Evolutionary conservation across 2,329 filamentous ascomycete species (phyloP).

Genomic region (Aspergillus fumigatus): DNA sequence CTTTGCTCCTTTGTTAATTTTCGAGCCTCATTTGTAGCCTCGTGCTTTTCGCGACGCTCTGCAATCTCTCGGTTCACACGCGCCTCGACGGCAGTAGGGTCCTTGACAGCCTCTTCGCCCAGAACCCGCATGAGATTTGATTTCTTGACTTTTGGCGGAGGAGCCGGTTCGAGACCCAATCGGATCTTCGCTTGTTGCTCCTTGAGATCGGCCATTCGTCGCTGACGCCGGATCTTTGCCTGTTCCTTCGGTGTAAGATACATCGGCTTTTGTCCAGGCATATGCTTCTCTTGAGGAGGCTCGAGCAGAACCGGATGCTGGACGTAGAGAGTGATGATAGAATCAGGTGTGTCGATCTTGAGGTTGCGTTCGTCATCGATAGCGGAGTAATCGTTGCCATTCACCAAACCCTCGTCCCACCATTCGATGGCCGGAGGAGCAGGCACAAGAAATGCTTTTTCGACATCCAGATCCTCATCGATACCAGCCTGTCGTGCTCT

Average conservation of each 20-base stretch:
- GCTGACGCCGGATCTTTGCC: slow-evolving; percentile 82
- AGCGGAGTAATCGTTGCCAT: slow-evolving; percentile 68
- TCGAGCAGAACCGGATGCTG: slow-evolving; percentile 90
- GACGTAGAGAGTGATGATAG: slow-evolving; percentile 83
- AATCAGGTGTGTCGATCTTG: slow-evolving; percentile 73
- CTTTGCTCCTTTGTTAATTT: slow-evolving; percentile 85
- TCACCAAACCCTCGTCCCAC: slow-evolving; percentile 90
- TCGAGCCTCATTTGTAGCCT: slow-evolving; percentile 73
- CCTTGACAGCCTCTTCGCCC: slow-evolving; percentile 87
- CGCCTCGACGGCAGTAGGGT: slow-evolving; percentile 94
- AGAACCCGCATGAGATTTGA: slow-evolving; percentile 96
- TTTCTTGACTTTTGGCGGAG: slow-evolving; percentile 94
- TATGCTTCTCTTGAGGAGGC: slow-evolving; percentile 82
- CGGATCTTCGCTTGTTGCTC: slow-evolving; percentile 96
- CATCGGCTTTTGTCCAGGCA: slow-evolving; percentile 78
- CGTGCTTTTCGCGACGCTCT: slow-evolving; percentile 74
- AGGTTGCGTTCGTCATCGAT: slow-evolving; percentile 62
- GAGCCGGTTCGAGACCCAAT: slow-evolving; percentile 81
- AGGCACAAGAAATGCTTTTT: slow-evolving; percentile 84
- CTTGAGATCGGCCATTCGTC: slow-evolving; percentile 87
- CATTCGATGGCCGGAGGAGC: slow-evolving; percentile 86
- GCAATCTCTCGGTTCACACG: slow-evolving; percentile 90
- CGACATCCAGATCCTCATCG: slow-evolving; percentile 82
- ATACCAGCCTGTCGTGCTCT: slow-evolving; percentile 86
- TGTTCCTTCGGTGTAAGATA: slow-evolving; percentile 88